Evolutionary conservation across 768 basidiomycete species (phyloP).

Genomic region (Macrolepiota albuminosa): DNA sequence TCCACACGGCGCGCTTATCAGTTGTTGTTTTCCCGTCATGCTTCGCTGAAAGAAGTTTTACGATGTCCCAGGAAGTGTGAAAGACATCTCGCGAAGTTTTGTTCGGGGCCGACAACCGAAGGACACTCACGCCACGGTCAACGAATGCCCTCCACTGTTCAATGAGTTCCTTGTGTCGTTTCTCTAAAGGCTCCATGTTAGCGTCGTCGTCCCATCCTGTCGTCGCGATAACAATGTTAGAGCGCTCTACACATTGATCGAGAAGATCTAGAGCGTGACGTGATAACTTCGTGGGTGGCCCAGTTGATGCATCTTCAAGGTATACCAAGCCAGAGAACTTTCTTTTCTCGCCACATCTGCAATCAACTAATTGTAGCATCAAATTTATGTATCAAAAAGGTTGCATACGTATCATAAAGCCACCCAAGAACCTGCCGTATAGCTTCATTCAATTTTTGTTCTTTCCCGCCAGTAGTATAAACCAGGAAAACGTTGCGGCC

Average conservation of each 20-base stretch:
- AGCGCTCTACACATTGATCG: conserved; percentile 6
- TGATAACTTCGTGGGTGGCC: conserved; percentile 1
- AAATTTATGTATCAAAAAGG: neutral
- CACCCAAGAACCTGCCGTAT: conserved; percentile 5
- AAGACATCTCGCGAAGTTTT: conserved; percentile 7
- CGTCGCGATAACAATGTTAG: conserved; percentile 7
- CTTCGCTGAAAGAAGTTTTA: conserved; percentile 7
- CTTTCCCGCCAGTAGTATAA: conserved; percentile 4
- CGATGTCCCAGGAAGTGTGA: conserved; percentile 8
- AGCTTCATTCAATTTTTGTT: conserved; percentile 8
- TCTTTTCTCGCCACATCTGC: conserved; percentile 3
- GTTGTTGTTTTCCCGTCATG: conserved; percentile 1
- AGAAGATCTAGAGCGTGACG: conserved; percentile 3
- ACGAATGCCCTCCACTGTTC: conserved; percentile 11
- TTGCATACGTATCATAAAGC: conserved; percentile 11
- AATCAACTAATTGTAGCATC: neutral
- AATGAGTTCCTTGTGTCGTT: conserved; percentile 6
- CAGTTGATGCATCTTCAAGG: conserved; percentile 5
- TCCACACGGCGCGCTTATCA: conserved; percentile 3
- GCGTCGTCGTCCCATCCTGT: conserved; percentile 8
- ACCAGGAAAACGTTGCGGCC: conserved; percentile 7
- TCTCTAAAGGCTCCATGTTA: neutral
- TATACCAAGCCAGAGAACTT: conserved; percentile 12
- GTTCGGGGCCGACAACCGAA: conserved; percentile 3
- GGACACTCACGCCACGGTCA: conserved; percentile 11